phyloP scores from a whole-genome alignment of 371 early-diverging fungal species.

The Mortierella sp. region DNA sequence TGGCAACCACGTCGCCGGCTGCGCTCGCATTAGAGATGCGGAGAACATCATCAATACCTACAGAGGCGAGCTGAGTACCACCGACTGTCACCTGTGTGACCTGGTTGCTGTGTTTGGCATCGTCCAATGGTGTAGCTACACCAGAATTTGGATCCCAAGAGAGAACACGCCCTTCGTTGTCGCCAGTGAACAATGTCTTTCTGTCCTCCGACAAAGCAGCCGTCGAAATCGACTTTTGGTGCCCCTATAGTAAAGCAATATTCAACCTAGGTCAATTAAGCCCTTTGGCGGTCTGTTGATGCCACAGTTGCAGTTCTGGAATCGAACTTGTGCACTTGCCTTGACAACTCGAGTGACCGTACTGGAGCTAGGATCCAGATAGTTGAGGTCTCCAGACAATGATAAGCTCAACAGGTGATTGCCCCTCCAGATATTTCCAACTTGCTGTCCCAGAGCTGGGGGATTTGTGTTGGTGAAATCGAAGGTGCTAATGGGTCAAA shows the following conservation, averaged over 20 bases:
- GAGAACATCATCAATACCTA: slow-evolving; percentile 82
- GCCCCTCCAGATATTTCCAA: slow-evolving; percentile 93
- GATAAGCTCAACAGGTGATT: slow-evolving; percentile 81
- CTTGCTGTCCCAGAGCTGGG: slow-evolving; percentile 83
- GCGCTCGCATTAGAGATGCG: slow-evolving; percentile 18
- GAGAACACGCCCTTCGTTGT: slow-evolving; percentile 91
- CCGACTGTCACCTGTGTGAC: slow-evolving; percentile 63
- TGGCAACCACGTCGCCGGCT: slow-evolving; percentile 20
- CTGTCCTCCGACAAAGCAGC: slow-evolving; percentile 64
- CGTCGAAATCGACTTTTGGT: slow-evolving; percentile 88
- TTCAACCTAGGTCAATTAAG: too few species aligned
- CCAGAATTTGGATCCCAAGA: slow-evolving; percentile 38
- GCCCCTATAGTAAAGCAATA: too few species aligned
- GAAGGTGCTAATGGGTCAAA: slow-evolving; percentile 59
- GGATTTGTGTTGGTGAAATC: slow-evolving; percentile 52
- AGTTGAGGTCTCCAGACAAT: slow-evolving; percentile 84
- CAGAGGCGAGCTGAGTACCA: slow-evolving; percentile 64
- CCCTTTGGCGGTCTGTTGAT: too few species aligned
- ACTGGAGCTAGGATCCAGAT: slow-evolving; percentile 74
- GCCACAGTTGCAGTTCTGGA: too few species aligned
- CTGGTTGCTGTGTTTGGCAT: slow-evolving; percentile 79
- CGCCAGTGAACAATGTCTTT: slow-evolving; percentile 81
- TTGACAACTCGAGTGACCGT: slow-evolving; percentile 62
- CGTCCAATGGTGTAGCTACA: slow-evolving; percentile 51
- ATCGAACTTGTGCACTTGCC: too few species aligned